phyloP scores from a whole-genome alignment of 108 stramenopile genomes.

The Cyclostephanos invisitatus region DNA sequence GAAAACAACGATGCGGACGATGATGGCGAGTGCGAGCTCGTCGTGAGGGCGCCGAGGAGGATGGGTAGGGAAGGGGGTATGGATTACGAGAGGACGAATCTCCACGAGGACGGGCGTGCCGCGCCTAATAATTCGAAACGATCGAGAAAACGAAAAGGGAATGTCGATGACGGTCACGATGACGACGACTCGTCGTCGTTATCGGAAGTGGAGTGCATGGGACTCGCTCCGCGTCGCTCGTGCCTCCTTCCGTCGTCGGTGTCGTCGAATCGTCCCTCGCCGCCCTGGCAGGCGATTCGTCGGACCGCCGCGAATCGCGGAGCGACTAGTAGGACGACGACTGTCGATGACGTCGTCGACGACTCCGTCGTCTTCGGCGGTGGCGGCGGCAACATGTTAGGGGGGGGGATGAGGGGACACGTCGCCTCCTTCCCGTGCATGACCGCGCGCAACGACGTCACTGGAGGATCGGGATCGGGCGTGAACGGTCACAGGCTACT shows the following conservation, averaged over 20 bases:
- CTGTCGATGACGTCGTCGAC: not conserved
- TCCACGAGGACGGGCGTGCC: no score
- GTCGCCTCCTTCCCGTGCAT: slow-evolving; percentile 11
- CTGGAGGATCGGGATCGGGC: not conserved
- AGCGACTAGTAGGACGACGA: not conserved
- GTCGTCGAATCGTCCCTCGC: slow-evolving; percentile 5
- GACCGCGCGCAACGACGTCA: slow-evolving; percentile 16
- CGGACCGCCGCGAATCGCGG: not conserved
- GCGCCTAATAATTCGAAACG: no score
- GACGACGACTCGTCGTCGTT: slow-evolving; percentile 9
- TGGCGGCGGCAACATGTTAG: not conserved
- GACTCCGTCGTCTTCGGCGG: not conserved
- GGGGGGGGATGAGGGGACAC: not conserved
- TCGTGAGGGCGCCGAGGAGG: not conserved
- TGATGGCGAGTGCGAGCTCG: not conserved
- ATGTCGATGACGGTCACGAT: slow-evolving; percentile 12
- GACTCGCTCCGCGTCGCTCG: slow-evolving; percentile 8
- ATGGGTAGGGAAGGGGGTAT: not conserved
- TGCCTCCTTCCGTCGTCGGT: not conserved
- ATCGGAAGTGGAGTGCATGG: slow-evolving; percentile 18
- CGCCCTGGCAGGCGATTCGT: slow-evolving; percentile 12
- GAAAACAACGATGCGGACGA: slow-evolving; percentile 21
- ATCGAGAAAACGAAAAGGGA: not conserved
- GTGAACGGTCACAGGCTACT: not conserved
- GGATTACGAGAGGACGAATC: no score